Conservation (phyloP, 2,329 filamentous ascomycete genomes). For the Ophiostoma novo-ulmi region DNA sequence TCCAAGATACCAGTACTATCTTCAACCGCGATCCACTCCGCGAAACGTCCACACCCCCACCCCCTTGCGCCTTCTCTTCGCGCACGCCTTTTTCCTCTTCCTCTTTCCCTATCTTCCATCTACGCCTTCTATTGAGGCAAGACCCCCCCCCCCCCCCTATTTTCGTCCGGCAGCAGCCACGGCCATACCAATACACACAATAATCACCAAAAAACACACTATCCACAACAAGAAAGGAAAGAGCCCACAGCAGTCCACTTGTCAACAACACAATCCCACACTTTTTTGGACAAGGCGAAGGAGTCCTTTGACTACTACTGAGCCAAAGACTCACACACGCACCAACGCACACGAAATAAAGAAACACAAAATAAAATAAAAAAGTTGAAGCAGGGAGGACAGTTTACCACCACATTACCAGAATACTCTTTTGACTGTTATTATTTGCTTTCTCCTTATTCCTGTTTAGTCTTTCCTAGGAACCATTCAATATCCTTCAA, state of each 20-base stretch:
- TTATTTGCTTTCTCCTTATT: background rate
- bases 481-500: background rate
- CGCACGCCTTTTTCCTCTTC: conserved; percentile 12
- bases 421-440: background rate
- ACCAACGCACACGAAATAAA: conserved; percentile 14
- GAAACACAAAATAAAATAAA: background rate
- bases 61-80: conserved; percentile 14
- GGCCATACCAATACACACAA: conserved; percentile 9
- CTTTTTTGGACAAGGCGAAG: conserved; percentile 13
- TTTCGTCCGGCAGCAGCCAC: conserved; percentile 15
- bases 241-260: conserved; percentile 3
- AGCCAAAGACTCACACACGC: conserved; percentile 10
- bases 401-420: background rate
- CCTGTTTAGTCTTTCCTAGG: background rate
- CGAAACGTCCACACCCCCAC: conserved; percentile 16
- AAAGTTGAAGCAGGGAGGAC: background rate
- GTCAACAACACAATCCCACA: conserved; percentile 17
- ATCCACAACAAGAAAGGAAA: conserved; percentile 8
- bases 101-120: conserved; percentile 13
- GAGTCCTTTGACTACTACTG: conserved; percentile 12
- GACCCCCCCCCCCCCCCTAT: conserved; percentile 1
- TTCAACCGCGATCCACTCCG: conserved; percentile 6
- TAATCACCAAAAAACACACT: conserved; percentile 1
- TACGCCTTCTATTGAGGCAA: conserved; percentile 1
- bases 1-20: background rate